phyloP scores from a whole-genome alignment of 441 rosid species.

The Capsella rubella region DNA sequence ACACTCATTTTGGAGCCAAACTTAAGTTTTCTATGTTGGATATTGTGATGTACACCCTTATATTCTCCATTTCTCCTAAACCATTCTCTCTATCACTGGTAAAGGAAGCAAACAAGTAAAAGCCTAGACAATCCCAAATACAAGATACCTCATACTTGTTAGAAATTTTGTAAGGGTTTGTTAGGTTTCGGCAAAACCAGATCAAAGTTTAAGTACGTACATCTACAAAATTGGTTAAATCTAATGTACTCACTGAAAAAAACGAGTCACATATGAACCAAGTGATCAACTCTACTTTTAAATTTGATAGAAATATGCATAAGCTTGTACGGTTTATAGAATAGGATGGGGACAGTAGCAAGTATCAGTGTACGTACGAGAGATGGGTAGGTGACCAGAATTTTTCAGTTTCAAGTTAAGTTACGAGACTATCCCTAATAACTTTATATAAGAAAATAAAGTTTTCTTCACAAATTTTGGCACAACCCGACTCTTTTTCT shows the following conservation, averaged over 20 bases:
- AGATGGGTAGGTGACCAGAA: conserved; percentile 28
- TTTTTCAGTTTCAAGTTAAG: neutral
- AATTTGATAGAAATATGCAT: neutral
- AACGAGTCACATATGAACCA: neutral
- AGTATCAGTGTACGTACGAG: conserved; percentile 23
- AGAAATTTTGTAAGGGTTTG: neutral
- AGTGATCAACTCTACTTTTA: neutral
- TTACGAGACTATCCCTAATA: neutral
- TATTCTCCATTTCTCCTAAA: neutral
- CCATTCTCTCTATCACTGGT: neutral
- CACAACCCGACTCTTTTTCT: conserved; percentile 13
- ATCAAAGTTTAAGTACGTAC: neutral
- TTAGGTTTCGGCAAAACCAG: neutral
- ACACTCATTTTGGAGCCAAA: conserved; percentile 14
- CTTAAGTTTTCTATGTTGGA: neutral
- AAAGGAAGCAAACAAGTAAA: neutral
- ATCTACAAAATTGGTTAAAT: neutral
- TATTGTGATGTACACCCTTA: no score
- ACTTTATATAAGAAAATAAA: neutral
- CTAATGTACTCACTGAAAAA: neutral
- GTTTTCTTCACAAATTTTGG: neutral
- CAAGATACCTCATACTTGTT: neutral
- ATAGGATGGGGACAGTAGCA: conserved; percentile 4
- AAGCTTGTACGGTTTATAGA: neutral
- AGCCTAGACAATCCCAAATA: neutral